Percentiles rank a stretch among this genome's conserved stretches.
These are phyloP conservation scores for Moesziomyces sp. DNA, from an alignment of 1,284 basidiomycete genomes.

Conservation along the genomic window DNA sequence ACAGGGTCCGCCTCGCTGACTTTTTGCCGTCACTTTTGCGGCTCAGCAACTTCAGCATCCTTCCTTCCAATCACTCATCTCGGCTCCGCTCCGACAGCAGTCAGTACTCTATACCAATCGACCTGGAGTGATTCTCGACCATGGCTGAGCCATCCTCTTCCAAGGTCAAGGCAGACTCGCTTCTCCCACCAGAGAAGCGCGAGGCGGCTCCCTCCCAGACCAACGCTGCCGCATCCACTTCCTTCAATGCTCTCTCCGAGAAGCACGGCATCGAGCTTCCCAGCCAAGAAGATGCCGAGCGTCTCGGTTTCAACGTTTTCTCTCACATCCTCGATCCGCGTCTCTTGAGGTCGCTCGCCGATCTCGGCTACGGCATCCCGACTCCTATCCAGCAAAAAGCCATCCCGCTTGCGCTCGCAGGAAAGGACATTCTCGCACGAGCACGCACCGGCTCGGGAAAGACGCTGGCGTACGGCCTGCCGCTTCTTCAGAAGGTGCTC, in stretches of 20 bases:
- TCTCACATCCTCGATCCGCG: constrained; percentile 80
- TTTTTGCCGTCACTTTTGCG: background rate
- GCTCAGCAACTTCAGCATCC: background rate
- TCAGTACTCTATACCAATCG: too few species aligned
- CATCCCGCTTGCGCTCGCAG: constrained; percentile 87
- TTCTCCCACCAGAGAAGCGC: constrained; percentile 16
- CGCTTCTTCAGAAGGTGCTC: constrained; percentile 88
- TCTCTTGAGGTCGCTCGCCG: constrained; percentile 79
- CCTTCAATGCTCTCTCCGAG: constrained; percentile 10
- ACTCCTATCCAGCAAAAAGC: constrained; percentile 81
- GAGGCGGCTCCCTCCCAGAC: background rate
- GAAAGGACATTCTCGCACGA: constrained; percentile 89
- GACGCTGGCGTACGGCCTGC: constrained; percentile 94
- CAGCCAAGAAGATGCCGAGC: constrained; percentile 38
- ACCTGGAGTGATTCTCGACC: background rate
- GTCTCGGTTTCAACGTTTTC: constrained; percentile 67
- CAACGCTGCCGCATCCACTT: constrained; percentile 10
- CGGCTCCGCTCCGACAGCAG: too few species aligned
- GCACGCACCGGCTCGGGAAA: constrained; percentile 97
- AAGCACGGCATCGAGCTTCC: constrained; percentile 42
- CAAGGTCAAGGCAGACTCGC: constrained; percentile 43
- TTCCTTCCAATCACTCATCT: too few species aligned
- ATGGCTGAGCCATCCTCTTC: constrained; percentile 42
- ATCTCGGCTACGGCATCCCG: constrained; percentile 82
- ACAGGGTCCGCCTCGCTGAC: background rate